Evolutionary conservation across 257 asterid species (phyloP).

Genomic region (Nicotiana tomentosiformis): DNA sequence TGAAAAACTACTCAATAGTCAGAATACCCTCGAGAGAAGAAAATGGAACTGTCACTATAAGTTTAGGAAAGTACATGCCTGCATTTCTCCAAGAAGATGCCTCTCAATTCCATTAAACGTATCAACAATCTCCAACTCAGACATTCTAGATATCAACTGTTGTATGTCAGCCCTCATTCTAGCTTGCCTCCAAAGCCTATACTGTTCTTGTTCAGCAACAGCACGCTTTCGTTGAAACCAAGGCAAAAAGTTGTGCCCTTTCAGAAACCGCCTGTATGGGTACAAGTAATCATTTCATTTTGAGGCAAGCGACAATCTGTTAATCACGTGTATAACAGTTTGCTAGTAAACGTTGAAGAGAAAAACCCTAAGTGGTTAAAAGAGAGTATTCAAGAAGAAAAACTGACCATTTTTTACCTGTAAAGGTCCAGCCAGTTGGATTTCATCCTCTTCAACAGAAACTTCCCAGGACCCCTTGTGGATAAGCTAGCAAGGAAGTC

Average conservation of each 20-base stretch:
- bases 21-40: not conserved
- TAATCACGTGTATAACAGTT: not conserved
- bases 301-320: not conserved
- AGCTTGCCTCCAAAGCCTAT: slow-evolving; percentile 85
- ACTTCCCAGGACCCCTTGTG: slow-evolving; percentile 93
- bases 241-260: slow-evolving; percentile 82
- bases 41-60: slow-evolving; percentile 3
- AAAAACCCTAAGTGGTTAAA: not conserved
- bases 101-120: slow-evolving; percentile 80
- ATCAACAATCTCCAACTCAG: slow-evolving; percentile 87
- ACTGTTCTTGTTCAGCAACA: slow-evolving; percentile 92
- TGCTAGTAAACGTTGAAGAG: not conserved
- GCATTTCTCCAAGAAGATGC: slow-evolving; percentile 72
- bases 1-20: not conserved
- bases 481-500: slow-evolving; percentile 67
- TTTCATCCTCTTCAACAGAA: slow-evolving; percentile 77
- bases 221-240: slow-evolving; percentile 94
- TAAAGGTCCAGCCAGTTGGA: slow-evolving; percentile 96
- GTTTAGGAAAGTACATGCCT: slow-evolving; percentile 44
- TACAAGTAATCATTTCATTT: not conserved
- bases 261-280: slow-evolving; percentile 71
- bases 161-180: slow-evolving; percentile 67
- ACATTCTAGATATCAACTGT: slow-evolving; percentile 50
- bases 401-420: slow-evolving; percentile 45
- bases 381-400: not conserved